Evolutionary conservation across 2,329 filamentous ascomycete genomes (phyloP).

Genomic region (Aspergillus arachidicola): DNA sequence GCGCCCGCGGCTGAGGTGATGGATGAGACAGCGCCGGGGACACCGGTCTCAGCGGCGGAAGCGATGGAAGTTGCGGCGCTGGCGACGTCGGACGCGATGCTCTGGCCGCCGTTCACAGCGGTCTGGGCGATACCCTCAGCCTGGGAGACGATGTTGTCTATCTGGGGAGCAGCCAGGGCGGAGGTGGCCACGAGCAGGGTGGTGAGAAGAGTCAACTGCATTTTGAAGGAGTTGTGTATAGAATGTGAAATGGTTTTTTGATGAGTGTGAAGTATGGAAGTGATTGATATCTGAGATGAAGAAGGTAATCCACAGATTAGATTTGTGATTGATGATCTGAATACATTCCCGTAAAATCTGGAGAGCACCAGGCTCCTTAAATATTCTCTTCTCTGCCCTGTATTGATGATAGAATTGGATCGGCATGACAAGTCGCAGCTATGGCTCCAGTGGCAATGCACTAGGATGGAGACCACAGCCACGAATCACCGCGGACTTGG

Average conservation of each 20-base stretch:
- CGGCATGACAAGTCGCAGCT: neutral
- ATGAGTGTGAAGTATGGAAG: neutral
- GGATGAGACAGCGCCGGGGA: conserved; percentile 17
- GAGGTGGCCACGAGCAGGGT: conserved; percentile 28
- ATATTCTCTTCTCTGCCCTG: neutral
- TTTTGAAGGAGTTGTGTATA: conserved; percentile 17
- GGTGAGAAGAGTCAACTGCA: conserved; percentile 32
- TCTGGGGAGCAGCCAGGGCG: conserved; percentile 23
- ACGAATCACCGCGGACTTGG: neutral
- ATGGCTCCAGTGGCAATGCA: conserved; percentile 5
- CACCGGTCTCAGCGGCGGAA: conserved; percentile 19
- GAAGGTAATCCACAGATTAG: neutral
- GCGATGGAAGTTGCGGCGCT: conserved; percentile 22
- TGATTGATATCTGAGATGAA: neutral
- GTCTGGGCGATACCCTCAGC: conserved; percentile 14
- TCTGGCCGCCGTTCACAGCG: conserved; percentile 18
- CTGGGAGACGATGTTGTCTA: conserved; percentile 23
- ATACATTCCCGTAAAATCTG: neutral
- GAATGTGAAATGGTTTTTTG: neutral
- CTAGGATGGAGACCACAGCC: neutral
- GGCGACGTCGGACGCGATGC: conserved; percentile 17
- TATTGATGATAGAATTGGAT: neutral
- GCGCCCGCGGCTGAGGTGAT: conserved; percentile 20
- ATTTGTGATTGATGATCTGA: neutral
- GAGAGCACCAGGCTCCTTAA: neutral